Percentiles rank a stretch among this genome's conserved stretches.
These are phyloP conservation scores for Picochlorum sp. DNA, from an alignment of 139 green algal genomes.

Conservation along the genomic window DNA sequence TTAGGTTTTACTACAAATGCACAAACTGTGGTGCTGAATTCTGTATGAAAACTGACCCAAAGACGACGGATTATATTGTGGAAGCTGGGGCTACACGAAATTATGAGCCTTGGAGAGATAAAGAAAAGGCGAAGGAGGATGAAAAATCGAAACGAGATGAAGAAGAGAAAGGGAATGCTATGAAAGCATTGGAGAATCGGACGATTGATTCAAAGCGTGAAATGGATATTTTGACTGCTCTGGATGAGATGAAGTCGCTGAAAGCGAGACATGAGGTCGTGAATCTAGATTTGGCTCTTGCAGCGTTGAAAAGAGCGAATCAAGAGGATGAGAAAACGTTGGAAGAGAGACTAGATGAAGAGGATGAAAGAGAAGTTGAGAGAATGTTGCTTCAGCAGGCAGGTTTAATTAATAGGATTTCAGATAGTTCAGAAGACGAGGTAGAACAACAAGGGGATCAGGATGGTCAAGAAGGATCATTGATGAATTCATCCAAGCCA, in stretches of 20 bases:
- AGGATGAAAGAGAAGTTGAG: constrained; percentile 53
- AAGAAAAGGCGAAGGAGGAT: constrained; percentile 32
- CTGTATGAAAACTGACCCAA: constrained; percentile 94
- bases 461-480: background rate
- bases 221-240: constrained; percentile 90
- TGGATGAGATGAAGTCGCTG: constrained; percentile 86
- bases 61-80: constrained; percentile 88
- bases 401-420: constrained; percentile 25
- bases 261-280: constrained; percentile 34
- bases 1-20: constrained; percentile 92
- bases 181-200: constrained; percentile 92
- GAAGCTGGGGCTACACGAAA: constrained; percentile 88
- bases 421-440: constrained; percentile 13
- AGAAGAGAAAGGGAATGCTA: constrained; percentile 91
- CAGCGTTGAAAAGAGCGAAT: constrained; percentile 7
- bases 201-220: constrained; percentile 85
- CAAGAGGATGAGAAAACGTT: background rate
- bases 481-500: background rate
- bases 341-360: constrained; percentile 23
- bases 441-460: background rate
- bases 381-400: constrained; percentile 48
- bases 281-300: constrained; percentile 6
- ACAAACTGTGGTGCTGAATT: constrained; percentile 85
- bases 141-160: constrained; percentile 54
- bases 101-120: constrained; percentile 89